Percentiles rank a stretch among this genome's conserved stretches.
Conservation (phyloP, 106 monocot genomes). For the Allium sativum region DNA sequence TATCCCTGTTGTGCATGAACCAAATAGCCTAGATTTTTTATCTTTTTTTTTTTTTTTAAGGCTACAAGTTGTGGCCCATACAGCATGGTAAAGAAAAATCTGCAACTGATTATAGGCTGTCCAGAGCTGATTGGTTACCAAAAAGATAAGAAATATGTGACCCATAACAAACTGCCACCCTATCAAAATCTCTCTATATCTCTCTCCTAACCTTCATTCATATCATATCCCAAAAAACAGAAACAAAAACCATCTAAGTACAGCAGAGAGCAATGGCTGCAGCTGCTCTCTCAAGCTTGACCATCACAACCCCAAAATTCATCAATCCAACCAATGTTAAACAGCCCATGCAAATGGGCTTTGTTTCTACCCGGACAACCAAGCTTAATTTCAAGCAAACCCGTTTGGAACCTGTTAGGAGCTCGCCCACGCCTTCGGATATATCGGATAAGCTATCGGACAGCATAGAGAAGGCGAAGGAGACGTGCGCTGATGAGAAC, state of each 20-base stretch:
- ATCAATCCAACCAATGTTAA: constrained; percentile 2
- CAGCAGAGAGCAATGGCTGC: constrained; percentile 22
- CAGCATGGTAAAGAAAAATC: constrained; percentile 3
- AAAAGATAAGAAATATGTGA: constrained; percentile 52
- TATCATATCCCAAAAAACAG: not conserved
- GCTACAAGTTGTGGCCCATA: too few relatives aligned
- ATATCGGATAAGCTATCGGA: constrained; percentile 63
- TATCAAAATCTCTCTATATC: constrained; percentile 3
- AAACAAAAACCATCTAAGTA: not conserved
- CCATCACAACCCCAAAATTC: constrained; percentile 20
- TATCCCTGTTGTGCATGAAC: not conserved
- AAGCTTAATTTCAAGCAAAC: not conserved
- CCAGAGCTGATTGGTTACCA: constrained; percentile 12
- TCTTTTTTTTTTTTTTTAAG: not conserved
- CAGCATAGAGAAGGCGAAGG: constrained; percentile 79
- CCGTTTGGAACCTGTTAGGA: constrained; percentile 7
- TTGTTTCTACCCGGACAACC: not conserved
- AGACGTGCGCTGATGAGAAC: constrained; percentile 47
- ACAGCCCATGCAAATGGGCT: not conserved
- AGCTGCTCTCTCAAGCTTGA: constrained; percentile 32
- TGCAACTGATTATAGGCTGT: not conserved
- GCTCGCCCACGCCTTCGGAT: constrained; percentile 45
- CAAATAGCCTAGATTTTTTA: not conserved
- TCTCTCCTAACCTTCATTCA: not conserved
- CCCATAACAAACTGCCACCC: not conserved